Conservation (phyloP, 2,329 filamentous ascomycete species). For the Aschersonia sp. region DNA sequence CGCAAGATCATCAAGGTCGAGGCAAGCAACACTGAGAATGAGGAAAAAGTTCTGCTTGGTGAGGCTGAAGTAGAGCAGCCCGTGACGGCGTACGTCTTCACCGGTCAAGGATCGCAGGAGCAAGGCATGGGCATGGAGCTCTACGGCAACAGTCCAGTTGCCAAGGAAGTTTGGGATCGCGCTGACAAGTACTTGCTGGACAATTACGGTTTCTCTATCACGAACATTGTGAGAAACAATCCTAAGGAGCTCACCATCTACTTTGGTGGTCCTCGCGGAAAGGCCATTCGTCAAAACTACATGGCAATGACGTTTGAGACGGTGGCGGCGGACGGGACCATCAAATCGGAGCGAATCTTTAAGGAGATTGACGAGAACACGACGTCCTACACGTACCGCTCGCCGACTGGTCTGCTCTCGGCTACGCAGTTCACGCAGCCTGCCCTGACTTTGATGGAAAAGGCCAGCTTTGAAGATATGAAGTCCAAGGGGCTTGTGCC, state of each 20-base stretch:
- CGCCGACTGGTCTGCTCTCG: conserved; percentile 84
- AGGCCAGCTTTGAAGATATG: conserved; percentile 99
- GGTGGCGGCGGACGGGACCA: conserved; percentile 77
- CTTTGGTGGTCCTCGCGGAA: conserved; percentile 92
- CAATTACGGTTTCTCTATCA: conserved; percentile 96
- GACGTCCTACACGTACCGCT: conserved; percentile 92
- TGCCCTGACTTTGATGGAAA: conserved; percentile 96
- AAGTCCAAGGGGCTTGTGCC: conserved; percentile 91
- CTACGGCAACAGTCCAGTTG: conserved; percentile 83
- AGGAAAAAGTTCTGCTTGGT: conserved; percentile 88
- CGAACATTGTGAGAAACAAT: conserved; percentile 98
- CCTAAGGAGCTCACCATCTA: conserved; percentile 97
- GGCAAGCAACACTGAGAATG: conserved; percentile 85
- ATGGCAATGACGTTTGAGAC: conserved; percentile 99
- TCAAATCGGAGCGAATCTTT: conserved; percentile 99
- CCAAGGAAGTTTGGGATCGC: conserved; percentile 94
- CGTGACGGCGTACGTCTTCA: conserved; percentile 93
- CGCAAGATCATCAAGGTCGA: conserved; percentile 99
- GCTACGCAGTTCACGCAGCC: conserved; percentile 98
- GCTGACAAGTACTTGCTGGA: conserved; percentile 97
- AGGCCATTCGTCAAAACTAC: conserved; percentile 96
- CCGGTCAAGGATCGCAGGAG: conserved; percentile 94
- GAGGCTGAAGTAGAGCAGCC: conserved; percentile 98
- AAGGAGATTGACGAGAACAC: conserved; percentile 92
- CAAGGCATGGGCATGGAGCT: conserved; percentile 99